Conservation (phyloP, 1,139 yeast genomes). For the Casaregolazyma suthepensis region DNA sequence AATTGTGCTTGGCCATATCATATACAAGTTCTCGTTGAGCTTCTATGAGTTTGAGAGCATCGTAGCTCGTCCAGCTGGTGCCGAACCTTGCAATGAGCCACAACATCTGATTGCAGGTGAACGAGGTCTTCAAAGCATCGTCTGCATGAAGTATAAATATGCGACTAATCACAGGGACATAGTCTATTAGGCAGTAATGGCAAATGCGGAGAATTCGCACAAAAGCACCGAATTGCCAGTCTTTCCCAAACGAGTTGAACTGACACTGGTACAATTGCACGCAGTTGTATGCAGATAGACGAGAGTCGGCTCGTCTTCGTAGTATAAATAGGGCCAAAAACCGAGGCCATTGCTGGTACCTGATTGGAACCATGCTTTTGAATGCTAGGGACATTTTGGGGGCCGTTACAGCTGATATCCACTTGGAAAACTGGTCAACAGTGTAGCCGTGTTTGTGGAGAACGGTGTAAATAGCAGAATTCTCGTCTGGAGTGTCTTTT, state of each 20-base stretch:
- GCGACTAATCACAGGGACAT: constrained; percentile 25
- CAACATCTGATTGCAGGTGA: constrained; percentile 26
- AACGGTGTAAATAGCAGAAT: not conserved
- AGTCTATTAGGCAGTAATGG: constrained; percentile 22
- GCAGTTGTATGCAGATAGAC: constrained; percentile 24
- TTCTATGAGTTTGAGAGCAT: constrained; percentile 20
- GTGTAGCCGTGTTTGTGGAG: constrained; percentile 17
- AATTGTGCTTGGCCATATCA: constrained; percentile 16
- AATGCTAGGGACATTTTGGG: constrained; percentile 19
- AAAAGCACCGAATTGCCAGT: constrained; percentile 22
- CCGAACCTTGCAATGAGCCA: constrained; percentile 30
- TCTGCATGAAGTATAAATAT: constrained; percentile 19
- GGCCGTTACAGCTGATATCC: constrained; percentile 23
- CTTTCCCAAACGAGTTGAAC: constrained; percentile 11
- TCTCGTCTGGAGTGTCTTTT: not conserved
- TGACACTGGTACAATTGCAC: constrained; percentile 19
- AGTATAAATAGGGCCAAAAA: constrained; percentile 27
- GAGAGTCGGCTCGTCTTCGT: constrained; percentile 21
- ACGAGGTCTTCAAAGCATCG: constrained; percentile 11
- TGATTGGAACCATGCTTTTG: constrained; percentile 17
- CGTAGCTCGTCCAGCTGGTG: constrained; percentile 20
- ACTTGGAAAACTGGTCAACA: constrained; percentile 15
- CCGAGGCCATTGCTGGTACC: constrained; percentile 24
- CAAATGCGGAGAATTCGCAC: constrained; percentile 21
- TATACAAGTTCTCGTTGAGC: constrained; percentile 25